These are phyloP conservation scores for Camellia sinensis DNA, from an alignment of 148 eudicot genomes.

Conservation along the genomic window DNA sequence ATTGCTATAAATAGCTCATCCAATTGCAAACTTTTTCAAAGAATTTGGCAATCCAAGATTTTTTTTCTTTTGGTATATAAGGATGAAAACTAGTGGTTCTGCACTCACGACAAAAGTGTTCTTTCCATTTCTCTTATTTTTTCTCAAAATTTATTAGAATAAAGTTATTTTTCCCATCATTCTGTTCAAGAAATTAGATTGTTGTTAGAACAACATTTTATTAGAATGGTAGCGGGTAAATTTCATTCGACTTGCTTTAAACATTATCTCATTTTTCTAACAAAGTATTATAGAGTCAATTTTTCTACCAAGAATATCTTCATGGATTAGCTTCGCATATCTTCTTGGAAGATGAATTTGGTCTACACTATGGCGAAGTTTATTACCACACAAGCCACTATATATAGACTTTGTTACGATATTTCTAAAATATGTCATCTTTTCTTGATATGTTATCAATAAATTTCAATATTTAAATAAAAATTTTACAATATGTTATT, in stretches of 20 bases:
- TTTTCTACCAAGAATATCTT: neutral
- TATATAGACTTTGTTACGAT: neutral
- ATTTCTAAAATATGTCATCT: neutral
- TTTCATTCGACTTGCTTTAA: neutral
- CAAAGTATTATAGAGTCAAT: neutral
- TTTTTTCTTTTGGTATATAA: neutral
- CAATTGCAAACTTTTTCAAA: neutral
- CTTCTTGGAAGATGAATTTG: slow-evolving; percentile 3
- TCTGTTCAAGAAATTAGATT: neutral
- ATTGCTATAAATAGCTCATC: neutral
- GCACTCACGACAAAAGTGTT: neutral
- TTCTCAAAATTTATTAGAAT: neutral
- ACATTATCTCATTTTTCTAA: neutral
- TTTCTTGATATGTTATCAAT: too few relatives aligned
- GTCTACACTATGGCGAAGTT: neutral
- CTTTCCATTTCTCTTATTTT: neutral
- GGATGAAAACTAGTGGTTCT: neutral
- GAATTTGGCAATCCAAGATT: neutral
- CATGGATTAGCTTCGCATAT: neutral
- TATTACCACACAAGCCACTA: neutral
- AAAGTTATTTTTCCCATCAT: neutral
- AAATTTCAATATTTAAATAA: too few relatives aligned
- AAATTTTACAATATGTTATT: too few relatives aligned
- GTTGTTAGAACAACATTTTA: neutral
- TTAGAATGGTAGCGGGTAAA: neutral